phyloP scores from a whole-genome alignment of 257 asterid species.

The Forsythia viridissima region DNA sequence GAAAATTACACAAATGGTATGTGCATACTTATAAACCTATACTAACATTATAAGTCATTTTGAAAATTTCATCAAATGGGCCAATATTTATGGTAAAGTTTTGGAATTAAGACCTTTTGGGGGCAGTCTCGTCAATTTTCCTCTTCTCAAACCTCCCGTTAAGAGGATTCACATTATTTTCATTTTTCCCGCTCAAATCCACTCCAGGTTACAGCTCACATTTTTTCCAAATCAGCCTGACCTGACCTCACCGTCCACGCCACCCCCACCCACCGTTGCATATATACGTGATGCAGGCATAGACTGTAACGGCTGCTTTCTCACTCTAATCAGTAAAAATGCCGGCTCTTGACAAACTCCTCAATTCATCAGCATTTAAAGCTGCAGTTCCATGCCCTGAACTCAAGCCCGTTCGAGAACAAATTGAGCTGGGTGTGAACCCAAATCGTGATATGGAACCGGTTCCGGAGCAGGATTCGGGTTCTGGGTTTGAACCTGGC shows the following conservation, averaged over 20 bases:
- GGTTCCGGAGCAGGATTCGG: constrained; percentile 5
- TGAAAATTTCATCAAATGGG: neutral
- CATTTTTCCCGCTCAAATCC: constrained; percentile 59
- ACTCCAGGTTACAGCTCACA: neutral
- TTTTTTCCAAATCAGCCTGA: constrained; percentile 13
- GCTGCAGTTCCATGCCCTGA: constrained; percentile 13
- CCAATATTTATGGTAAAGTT: neutral
- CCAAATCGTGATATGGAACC: constrained; percentile 13
- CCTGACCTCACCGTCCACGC: constrained; percentile 2
- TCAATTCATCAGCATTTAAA: constrained; percentile 23
- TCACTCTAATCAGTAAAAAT: constrained; percentile 23
- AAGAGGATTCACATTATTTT: constrained; percentile 18
- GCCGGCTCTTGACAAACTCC: constrained; percentile 50
- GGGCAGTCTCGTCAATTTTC: neutral
- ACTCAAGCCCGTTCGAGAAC: constrained; percentile 27
- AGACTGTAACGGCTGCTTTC: constrained; percentile 18
- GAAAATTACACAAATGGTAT: no score
- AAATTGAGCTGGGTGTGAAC: constrained; percentile 14
- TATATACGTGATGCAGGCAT: neutral
- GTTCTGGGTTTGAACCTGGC: neutral
- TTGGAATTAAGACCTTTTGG: neutral
- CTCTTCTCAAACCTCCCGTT: neutral
- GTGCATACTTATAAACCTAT: no score
- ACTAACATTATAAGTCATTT: neutral
- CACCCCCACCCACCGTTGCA: neutral